Conservation (phyloP, 352 stramenopile genomes). For the Thalassiosira delicatula region DNA sequence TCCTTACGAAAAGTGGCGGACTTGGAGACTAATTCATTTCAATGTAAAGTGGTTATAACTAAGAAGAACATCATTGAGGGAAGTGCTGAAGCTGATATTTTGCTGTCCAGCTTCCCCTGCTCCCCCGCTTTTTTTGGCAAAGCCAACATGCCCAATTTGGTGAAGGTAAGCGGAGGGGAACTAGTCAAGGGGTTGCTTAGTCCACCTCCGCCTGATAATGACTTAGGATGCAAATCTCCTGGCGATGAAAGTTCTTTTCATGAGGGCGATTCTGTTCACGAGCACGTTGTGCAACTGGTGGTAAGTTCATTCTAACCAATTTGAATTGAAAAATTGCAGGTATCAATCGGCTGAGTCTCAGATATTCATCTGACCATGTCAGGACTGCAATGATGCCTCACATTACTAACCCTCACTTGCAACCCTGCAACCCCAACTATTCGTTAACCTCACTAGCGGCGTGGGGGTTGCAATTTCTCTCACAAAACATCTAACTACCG, state of each 20-base stretch:
- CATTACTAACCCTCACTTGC: too few relatives aligned
- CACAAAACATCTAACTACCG: constrained; percentile 70
- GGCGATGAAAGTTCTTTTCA: too few relatives aligned
- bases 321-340: too few relatives aligned
- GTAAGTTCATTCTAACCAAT: too few relatives aligned
- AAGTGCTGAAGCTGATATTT: constrained; percentile 11
- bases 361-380: too few relatives aligned
- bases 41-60: constrained; percentile 65
- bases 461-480: constrained; percentile 77
- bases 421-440: too few relatives aligned
- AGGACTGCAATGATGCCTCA: too few relatives aligned
- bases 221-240: constrained; percentile 51
- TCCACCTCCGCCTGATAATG: constrained; percentile 40
- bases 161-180: constrained; percentile 26
- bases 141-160: constrained; percentile 41
- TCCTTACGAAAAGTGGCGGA: constrained; percentile 59
- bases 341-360: too few relatives aligned
- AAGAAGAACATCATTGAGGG: constrained; percentile 14
- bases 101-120: constrained; percentile 64
- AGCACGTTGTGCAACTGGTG: too few relatives aligned
- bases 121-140: constrained; percentile 73
- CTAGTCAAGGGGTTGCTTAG: constrained; percentile 29
- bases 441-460: too few relatives aligned
- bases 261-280: too few relatives aligned
- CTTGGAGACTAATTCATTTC: constrained; percentile 62